A percentile compares a stretch with the other conserved stretches of the same genome.
These are phyloP conservation scores for Sporothrix mexicana DNA, from an alignment of 2,329 filamentous ascomycete genomes.

Conservation along the genomic window DNA sequence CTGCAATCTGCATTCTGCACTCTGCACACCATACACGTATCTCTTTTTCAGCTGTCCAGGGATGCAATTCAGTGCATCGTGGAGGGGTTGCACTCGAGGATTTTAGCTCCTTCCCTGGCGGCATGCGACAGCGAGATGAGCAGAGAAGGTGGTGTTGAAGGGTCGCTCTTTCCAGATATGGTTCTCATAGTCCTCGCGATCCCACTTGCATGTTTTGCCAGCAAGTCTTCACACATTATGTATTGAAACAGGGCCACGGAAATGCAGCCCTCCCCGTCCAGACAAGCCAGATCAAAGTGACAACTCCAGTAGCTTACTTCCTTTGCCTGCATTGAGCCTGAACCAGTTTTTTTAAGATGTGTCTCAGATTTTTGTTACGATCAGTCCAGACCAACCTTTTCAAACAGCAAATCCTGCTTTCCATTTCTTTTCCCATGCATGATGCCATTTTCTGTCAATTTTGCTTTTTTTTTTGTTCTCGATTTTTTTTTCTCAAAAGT, in stretches of 20 bases:
- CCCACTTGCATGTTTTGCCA: background rate
- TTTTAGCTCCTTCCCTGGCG: background rate
- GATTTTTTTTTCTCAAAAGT: background rate
- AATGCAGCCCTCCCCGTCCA: background rate
- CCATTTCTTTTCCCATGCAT: no score
- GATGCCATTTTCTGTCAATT: no score
- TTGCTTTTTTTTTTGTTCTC: background rate
- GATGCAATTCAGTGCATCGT: background rate
- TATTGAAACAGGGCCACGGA: background rate
- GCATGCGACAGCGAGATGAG: background rate
- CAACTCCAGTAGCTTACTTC: slow-evolving; percentile 9
- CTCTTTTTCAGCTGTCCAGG: slow-evolving; percentile 14
- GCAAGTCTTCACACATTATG: background rate
- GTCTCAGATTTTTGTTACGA: background rate
- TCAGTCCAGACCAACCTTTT: background rate
- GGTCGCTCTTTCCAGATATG: background rate
- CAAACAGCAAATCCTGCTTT: no score
- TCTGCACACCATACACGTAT: background rate
- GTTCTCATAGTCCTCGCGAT: background rate
- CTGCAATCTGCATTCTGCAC: no score
- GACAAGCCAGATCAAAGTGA: background rate
- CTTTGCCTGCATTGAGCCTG: background rate
- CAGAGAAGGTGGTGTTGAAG: background rate
- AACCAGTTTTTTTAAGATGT: background rate
- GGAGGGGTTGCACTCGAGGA: slow-evolving; percentile 5